A percentile compares a stretch with the other conserved stretches of the same genome.
Evolutionary conservation across 1,139 yeast genomes (phyloP).

Genomic region (Pichia sp.): DNA sequence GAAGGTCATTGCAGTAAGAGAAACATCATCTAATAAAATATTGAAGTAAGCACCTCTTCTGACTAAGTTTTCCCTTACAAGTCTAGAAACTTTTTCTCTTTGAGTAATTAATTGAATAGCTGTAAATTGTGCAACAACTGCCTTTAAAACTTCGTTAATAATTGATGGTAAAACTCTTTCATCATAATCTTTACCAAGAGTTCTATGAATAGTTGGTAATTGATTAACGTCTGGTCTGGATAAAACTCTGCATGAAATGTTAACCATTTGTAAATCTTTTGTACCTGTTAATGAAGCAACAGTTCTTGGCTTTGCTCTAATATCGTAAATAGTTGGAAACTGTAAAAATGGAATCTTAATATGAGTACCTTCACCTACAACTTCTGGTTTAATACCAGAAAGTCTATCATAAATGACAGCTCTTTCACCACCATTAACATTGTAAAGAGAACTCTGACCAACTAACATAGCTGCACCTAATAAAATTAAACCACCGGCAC

Average conservation of each 20-base stretch:
- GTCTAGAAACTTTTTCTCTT: constrained; percentile 89
- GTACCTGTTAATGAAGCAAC: constrained; percentile 98
- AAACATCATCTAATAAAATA: constrained; percentile 87
- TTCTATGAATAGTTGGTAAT: constrained; percentile 80
- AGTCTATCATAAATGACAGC: constrained; percentile 90
- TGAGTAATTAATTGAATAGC: constrained; percentile 97
- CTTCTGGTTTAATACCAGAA: constrained; percentile 78
- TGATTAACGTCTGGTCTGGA: constrained; percentile 79
- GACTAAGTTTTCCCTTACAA: constrained; percentile 84
- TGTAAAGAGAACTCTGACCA: constrained; percentile 74
- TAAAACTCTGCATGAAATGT: constrained; percentile 94
- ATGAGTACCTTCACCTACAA: constrained; percentile 94
- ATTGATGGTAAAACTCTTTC: constrained; percentile 95
- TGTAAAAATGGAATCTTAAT: constrained; percentile 92
- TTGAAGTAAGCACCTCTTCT: constrained; percentile 91
- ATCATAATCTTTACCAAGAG: constrained; percentile 90
- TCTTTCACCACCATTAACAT: constrained; percentile 99
- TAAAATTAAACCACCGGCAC: constrained; percentile 68
- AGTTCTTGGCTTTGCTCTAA: constrained; percentile 95
- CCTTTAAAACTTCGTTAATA: constrained; percentile 92
- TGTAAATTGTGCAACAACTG: constrained; percentile 97
- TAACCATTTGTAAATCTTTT: constrained; percentile 97
- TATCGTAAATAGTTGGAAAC: constrained; percentile 88
- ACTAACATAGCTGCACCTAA: constrained; percentile 68
- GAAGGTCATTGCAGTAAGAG: constrained; percentile 92